Conservation (phyloP, 352 stramenopile species). For the Pythium aristosporum region DNA sequence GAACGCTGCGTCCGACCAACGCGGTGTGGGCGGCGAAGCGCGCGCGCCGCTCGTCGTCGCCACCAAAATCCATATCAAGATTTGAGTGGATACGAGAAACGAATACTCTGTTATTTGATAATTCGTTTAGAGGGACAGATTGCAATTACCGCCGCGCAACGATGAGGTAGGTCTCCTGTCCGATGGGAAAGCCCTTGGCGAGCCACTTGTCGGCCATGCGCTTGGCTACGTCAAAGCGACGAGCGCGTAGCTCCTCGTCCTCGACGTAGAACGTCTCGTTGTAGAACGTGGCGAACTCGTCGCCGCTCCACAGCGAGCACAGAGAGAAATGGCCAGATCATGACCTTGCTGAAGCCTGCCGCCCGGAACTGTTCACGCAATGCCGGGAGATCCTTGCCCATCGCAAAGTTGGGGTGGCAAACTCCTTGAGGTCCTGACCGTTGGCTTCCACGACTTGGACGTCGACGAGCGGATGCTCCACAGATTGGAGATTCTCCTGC, state of each 20-base stretch:
- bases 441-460: conserved; percentile 36
- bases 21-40: conserved; percentile 27
- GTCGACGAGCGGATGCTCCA: conserved; percentile 22
- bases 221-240: conserved; percentile 19
- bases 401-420: conserved; percentile 43
- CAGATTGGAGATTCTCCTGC: conserved; percentile 30
- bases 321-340: conserved; percentile 51
- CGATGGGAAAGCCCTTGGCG: conserved; percentile 45
- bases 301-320: conserved; percentile 53
- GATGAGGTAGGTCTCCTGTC: conserved; percentile 38
- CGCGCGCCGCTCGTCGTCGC: background rate
- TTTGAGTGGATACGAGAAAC: too few species aligned
- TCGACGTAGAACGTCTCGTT: conserved; percentile 20
- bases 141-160: conserved; percentile 21
- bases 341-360: conserved; percentile 39
- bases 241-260: conserved; percentile 22
- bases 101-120: too few species aligned
- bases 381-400: conserved; percentile 43
- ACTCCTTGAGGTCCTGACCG: conserved; percentile 39
- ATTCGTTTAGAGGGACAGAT: too few species aligned
- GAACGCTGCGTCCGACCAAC: conserved; percentile 38
- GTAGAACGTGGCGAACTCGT: conserved; percentile 42
- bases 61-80: background rate
- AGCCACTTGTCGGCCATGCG: conserved; percentile 52
- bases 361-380: conserved; percentile 34